Conservation (phyloP, 2,329 filamentous ascomycete species). For the Endoconidiophora polonica region DNA sequence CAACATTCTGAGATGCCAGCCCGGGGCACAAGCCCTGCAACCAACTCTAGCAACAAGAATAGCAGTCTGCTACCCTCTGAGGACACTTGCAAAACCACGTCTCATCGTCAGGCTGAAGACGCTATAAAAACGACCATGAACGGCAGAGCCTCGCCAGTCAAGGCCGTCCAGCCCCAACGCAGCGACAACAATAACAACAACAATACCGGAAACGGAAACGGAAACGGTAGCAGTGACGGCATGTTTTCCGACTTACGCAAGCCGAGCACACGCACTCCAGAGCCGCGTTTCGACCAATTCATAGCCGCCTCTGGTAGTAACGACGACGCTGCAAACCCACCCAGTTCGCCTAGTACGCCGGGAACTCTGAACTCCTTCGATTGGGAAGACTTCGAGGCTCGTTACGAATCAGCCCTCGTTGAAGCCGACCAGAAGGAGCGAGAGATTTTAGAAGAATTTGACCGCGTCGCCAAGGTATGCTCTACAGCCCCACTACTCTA, state of each 20-base stretch:
- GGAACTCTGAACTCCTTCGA: slow-evolving; percentile 34
- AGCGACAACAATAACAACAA: background rate
- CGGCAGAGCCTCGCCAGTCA: background rate
- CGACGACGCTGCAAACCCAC: background rate
- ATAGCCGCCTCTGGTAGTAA: background rate
- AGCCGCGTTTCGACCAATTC: slow-evolving; percentile 8
- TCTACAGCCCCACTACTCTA: background rate
- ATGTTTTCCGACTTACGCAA: slow-evolving; percentile 10
- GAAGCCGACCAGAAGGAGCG: slow-evolving; percentile 48
- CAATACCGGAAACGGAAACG: background rate
- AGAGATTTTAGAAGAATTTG: slow-evolving; percentile 49
- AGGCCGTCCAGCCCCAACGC: background rate
- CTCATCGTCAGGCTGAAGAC: too few species aligned
- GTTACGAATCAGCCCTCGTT: slow-evolving; percentile 49
- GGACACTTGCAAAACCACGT: too few species aligned
- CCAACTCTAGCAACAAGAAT: too few species aligned
- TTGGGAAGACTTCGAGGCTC: slow-evolving; percentile 60
- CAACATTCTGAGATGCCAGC: too few species aligned
- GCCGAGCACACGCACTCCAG: slow-evolving; percentile 10
- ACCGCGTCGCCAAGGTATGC: slow-evolving; percentile 46
- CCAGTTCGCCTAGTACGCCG: slow-evolving; percentile 29
- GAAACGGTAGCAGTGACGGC: background rate
- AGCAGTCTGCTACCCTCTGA: too few species aligned
- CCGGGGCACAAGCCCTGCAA: too few species aligned
- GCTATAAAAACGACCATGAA: background rate